A percentile compares a stretch with the other conserved stretches of the same genome.
phyloP scores from a whole-genome alignment of 2,329 filamentous ascomycete species.

The Neonectria hederae region DNA sequence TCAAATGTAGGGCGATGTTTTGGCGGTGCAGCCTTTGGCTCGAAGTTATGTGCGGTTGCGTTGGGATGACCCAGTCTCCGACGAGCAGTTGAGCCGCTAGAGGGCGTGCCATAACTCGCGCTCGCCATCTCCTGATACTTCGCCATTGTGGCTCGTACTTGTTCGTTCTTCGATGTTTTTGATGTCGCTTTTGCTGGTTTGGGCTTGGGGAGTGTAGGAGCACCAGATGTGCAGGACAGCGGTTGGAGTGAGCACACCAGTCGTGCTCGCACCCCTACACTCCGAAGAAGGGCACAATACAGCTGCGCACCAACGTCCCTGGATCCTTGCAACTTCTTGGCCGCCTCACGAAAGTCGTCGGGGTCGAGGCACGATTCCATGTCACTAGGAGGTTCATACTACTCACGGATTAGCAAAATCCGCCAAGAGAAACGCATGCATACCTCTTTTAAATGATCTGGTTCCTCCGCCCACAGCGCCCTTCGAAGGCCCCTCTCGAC shows the following conservation, averaged over 20 bases:
- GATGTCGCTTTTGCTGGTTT: constrained; percentile 42
- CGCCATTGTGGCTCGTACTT: constrained; percentile 52
- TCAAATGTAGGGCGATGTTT: constrained; percentile 45
- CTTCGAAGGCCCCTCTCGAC: constrained; percentile 75
- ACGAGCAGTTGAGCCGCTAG: constrained; percentile 51
- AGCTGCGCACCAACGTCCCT: constrained; percentile 90
- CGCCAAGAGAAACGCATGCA: constrained; percentile 31
- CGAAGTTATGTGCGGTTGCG: constrained; percentile 62
- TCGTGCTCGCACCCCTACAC: constrained; percentile 81
- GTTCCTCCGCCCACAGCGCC: constrained; percentile 78
- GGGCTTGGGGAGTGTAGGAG: constrained; percentile 58
- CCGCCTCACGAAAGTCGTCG: constrained; percentile 77
- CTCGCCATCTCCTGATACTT: constrained; percentile 49
- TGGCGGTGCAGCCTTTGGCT: constrained; percentile 54
- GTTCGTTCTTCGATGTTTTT: constrained; percentile 47
- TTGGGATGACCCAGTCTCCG: constrained; percentile 63
- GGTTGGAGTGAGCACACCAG: constrained; percentile 92
- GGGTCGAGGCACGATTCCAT: constrained; percentile 75
- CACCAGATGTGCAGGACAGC: constrained; percentile 71
- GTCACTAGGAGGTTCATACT: constrained; percentile 68
- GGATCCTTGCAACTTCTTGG: constrained; percentile 77
- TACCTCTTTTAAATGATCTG: constrained; percentile 68
- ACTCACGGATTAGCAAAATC: constrained; percentile 33
- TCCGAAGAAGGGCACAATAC: constrained; percentile 86
- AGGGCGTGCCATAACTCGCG: constrained; percentile 42